Base-by-base conservation (phyloP, 2,329 filamentous ascomycete species). In the Lasiodiplodia hormozganensis region DNA sequence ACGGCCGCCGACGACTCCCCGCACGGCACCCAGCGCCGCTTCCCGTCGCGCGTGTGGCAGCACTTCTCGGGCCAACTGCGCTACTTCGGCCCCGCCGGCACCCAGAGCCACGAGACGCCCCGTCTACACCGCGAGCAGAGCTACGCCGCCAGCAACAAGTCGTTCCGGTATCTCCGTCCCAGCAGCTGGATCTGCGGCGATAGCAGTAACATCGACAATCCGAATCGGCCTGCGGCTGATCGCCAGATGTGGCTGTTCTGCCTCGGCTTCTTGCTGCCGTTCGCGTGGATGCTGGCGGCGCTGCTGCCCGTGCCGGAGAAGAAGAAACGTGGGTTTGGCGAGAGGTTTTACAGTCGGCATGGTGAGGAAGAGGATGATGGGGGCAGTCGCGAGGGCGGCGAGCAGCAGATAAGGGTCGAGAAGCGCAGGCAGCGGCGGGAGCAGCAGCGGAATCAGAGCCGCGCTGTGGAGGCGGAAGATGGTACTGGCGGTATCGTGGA, bases 201-300 rank as follows among this genome's bases (percentile, higher is more conserved):
- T 23, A 4, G 31, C 10, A 12, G 23, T 16, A 16, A 21, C 2
- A 16, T 18, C 11, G 40, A 23, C 3, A 65, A 53, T 21, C 47
- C 51, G 18, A 54, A 49, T 23, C 51, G 62, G 2, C 36, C 49
- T 5, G 62, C 43, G 6, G 66, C 57, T 0, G 66, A 68, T 14
- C 34, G 67, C 4, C 67, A 68, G 51, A 28, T 68, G 25, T 57
- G 36, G 36, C 36, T 68, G 25, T 68, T 68, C 7, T 56, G 51
- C 25, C 18, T 68, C 12, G 67, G 67, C 5, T 68, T 68, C 58
- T 11, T 65, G 1, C 12, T 68, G 5, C 67, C 67, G 14, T 31
- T 68, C 4, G 67, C 67, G 25, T 68, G 67, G 67, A 52, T 68
- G 38, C n/a, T 68, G 38, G 67, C 36, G 14, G 67, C 67, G 11